phyloP scores from a whole-genome alignment of 164 flowering plant species.

The Chloranthus sessilifolius region DNA sequence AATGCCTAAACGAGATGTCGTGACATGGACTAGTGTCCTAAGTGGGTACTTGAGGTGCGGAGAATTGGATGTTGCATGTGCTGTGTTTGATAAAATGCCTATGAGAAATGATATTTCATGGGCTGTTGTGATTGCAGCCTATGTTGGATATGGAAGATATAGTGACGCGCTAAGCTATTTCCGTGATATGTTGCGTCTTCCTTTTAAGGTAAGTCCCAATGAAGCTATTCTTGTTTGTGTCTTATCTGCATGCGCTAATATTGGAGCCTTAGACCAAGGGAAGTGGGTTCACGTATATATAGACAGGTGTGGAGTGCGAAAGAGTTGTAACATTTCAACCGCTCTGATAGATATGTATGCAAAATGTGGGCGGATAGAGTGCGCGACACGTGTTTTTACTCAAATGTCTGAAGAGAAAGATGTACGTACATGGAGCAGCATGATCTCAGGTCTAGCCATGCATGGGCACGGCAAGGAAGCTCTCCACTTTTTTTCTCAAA shows the following conservation, averaged over 20 bases:
- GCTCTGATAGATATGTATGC: slow-evolving; percentile 65
- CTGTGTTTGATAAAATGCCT: slow-evolving; percentile 37
- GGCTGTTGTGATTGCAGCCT: slow-evolving; percentile 49
- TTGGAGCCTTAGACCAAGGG: slow-evolving; percentile 56
- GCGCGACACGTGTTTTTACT: slow-evolving; percentile 29
- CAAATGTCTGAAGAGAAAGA: slow-evolving; percentile 17
- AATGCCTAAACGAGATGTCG: slow-evolving; percentile 40
- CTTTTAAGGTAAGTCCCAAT: slow-evolving; percentile 33
- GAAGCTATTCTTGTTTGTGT: slow-evolving; percentile 55
- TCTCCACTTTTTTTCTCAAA: slow-evolving; percentile 27
- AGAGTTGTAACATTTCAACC: slow-evolving; percentile 31
- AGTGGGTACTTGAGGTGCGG: slow-evolving; percentile 41
- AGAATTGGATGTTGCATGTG: slow-evolving; percentile 27
- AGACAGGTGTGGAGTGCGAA: slow-evolving; percentile 17
- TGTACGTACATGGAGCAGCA: slow-evolving; percentile 36
- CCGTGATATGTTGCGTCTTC: slow-evolving; percentile 24
- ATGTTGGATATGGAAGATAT: slow-evolving; percentile 28
- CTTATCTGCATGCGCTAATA: slow-evolving; percentile 53
- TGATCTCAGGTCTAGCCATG: slow-evolving; percentile 39
- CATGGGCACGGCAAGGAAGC: slow-evolving; percentile 49
- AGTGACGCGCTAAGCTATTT: slow-evolving; percentile 40
- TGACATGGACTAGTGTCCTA: slow-evolving; percentile 51
- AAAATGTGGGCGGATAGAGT: slow-evolving; percentile 51
- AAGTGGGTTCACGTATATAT: slow-evolving; percentile 40
- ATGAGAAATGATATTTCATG: slow-evolving; percentile 44